Conservation (phyloP, 2,329 filamentous ascomycete genomes). For the Colletotrichum cuscutae region DNA sequence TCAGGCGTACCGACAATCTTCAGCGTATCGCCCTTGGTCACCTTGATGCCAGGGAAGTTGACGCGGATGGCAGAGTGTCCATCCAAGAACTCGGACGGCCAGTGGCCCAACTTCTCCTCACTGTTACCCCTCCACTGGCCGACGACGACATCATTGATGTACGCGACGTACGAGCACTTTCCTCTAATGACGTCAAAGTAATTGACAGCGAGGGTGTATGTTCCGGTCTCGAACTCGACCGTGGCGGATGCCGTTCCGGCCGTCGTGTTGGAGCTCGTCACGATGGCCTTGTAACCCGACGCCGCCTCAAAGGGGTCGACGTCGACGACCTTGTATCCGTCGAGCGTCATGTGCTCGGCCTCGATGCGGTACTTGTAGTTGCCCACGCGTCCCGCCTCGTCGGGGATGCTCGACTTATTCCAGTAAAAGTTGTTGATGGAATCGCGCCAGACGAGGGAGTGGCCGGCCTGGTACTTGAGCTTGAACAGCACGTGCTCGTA, state of each 20-base stretch:
- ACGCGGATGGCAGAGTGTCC: conserved; percentile 73
- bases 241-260: conserved; percentile 58
- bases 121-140: conserved; percentile 69
- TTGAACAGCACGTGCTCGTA: conserved; percentile 68
- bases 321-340: conserved; percentile 63
- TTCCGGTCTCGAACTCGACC: conserved; percentile 60
- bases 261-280: conserved; percentile 63
- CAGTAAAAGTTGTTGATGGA: conserved; percentile 72
- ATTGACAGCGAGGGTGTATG: conserved; percentile 72
- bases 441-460: conserved; percentile 77
- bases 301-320: conserved; percentile 68
- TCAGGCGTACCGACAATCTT: conserved; percentile 67
- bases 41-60: conserved; percentile 62
- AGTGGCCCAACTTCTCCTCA: conserved; percentile 69
- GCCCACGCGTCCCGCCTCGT: conserved; percentile 65
- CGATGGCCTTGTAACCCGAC: conserved; percentile 63
- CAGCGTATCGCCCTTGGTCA: conserved; percentile 62
- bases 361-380: conserved; percentile 75
- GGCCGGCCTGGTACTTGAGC: conserved; percentile 74
- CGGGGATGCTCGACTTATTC: conserved; percentile 69
- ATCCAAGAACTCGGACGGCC: conserved; percentile 68
- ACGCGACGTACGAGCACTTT: conserved; percentile 64
- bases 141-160: conserved; percentile 61
- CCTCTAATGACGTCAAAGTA: conserved; percentile 74
- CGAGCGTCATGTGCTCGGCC: conserved; percentile 72